These are phyloP conservation scores for Platanthera guangdongensis DNA, from an alignment of 106 monocot genomes.

Conservation along the genomic window DNA sequence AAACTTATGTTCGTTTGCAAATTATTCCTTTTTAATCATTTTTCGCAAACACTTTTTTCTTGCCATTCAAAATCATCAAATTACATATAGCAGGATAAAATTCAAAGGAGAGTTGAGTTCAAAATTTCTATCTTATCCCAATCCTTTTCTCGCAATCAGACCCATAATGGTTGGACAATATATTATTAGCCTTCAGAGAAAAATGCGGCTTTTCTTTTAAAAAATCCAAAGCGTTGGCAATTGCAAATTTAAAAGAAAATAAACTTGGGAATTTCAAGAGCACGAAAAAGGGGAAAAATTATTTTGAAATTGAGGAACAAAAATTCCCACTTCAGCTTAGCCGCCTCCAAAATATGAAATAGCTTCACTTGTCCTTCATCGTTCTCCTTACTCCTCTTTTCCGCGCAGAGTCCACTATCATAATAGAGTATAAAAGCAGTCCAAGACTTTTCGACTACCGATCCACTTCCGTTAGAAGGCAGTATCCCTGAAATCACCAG, in stretches of 20 bases:
- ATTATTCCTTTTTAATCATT: too few species aligned
- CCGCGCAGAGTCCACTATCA: conserved; percentile 37
- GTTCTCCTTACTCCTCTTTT: conserved; percentile 21
- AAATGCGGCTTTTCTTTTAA: conserved; percentile 78
- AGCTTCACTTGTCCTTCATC: conserved; percentile 36
- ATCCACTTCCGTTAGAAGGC: conserved; percentile 49
- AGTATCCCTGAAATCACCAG: conserved; percentile 8
- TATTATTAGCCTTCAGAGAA: conserved; percentile 42
- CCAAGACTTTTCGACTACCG: conserved; percentile 56
- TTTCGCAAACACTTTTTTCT: too few species aligned
- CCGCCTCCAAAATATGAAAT: conserved; percentile 48
- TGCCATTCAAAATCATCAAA: too few species aligned
- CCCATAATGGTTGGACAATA: conserved; percentile 40
- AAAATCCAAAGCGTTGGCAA: conserved; percentile 46
- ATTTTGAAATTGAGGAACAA: background rate
- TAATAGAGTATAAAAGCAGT: conserved; percentile 68
- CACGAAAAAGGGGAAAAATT: background rate
- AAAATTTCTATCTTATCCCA: conserved; percentile 34
- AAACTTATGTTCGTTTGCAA: too few species aligned
- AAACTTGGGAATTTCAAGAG: background rate
- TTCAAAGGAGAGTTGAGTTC: background rate
- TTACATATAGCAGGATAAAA: background rate
- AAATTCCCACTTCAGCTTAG: conserved; percentile 47
- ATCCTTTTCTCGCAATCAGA: conserved; percentile 73
- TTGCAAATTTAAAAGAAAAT: conserved; percentile 1